phyloP scores from a whole-genome alignment of 140 eudicot species.

The Bidens hawaiensis region DNA sequence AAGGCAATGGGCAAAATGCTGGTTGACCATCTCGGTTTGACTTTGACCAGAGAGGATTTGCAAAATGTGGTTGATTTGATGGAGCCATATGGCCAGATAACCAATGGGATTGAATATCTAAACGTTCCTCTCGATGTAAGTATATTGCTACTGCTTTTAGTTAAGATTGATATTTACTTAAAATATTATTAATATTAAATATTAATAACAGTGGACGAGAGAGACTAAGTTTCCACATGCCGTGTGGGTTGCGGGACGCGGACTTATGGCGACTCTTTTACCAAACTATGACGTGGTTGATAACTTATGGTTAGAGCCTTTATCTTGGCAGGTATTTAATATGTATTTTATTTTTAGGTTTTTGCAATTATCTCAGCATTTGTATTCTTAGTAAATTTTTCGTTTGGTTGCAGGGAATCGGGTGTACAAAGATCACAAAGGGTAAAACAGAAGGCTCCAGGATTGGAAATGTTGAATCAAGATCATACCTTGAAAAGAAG shows the following conservation, averaged over 20 bases:
- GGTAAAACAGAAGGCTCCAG: constrained; percentile 53
- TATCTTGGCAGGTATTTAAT: constrained; percentile 96
- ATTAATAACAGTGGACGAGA: constrained; percentile 59
- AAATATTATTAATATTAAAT: not conserved
- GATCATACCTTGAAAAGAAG: constrained; percentile 83
- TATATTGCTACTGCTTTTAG: constrained; percentile 16
- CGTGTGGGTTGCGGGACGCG: constrained; percentile 99
- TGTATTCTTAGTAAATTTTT: not conserved
- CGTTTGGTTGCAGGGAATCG: constrained; percentile 69
- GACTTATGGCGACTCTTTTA: constrained; percentile 73
- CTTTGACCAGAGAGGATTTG: constrained; percentile 78
- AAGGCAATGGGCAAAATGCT: constrained; percentile 56
- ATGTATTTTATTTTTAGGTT: constrained; percentile 1
- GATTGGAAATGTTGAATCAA: constrained; percentile 75
- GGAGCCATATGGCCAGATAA: constrained; percentile 95
- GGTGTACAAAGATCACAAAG: constrained; percentile 80
- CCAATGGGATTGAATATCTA: constrained; percentile 60
- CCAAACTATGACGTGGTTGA: constrained; percentile 94
- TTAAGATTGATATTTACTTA: not conserved
- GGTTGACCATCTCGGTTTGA: constrained; percentile 85
- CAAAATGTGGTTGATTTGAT: constrained; percentile 76
- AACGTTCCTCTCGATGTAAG: constrained; percentile 82
- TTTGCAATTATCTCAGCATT: not conserved
- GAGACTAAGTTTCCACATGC: constrained; percentile 93
- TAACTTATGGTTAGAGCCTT: constrained; percentile 91